phyloP scores from a whole-genome alignment of 202 grass and related monocot species.

The Panicum hallii region DNA sequence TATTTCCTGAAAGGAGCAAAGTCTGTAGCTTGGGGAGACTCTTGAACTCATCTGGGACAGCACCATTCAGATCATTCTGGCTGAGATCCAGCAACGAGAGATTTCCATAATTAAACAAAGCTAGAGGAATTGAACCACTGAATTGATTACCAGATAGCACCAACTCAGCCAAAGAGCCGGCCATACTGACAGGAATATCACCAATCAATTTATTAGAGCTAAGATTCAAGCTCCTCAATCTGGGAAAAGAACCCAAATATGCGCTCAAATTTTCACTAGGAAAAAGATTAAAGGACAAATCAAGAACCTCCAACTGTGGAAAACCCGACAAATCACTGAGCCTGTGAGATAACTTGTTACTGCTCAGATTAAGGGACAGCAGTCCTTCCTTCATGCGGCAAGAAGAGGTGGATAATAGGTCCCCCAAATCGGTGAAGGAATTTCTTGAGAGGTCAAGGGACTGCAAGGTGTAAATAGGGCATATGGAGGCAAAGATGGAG shows the following conservation, averaged over 20 bases:
- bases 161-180: conserved; percentile 45
- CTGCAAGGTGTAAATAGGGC: conserved; percentile 49
- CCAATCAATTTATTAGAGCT: conserved; percentile 38
- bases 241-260: conserved; percentile 29
- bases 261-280: neutral
- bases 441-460: conserved; percentile 70
- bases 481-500: conserved; percentile 44
- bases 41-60: conserved; percentile 18
- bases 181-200: conserved; percentile 25
- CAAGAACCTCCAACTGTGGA: conserved; percentile 47
- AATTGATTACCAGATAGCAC: conserved; percentile 58
- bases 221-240: conserved; percentile 67
- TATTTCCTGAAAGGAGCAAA: conserved; percentile 63
- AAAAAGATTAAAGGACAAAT: conserved; percentile 62
- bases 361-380: conserved; percentile 59
- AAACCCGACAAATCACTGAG: conserved; percentile 47
- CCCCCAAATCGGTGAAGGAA: conserved; percentile 7
- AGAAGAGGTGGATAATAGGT: conserved; percentile 45
- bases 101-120: conserved; percentile 22
- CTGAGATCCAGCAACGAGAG: conserved; percentile 68
- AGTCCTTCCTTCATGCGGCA: conserved; percentile 46
- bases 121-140: conserved; percentile 24
- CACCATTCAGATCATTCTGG: conserved; percentile 52
- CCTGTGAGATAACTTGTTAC: neutral
- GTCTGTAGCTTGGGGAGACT: conserved; percentile 51